Conservation (phyloP, 2,329 filamentous ascomycete species). For the Phyllosticta capitalensis region DNA sequence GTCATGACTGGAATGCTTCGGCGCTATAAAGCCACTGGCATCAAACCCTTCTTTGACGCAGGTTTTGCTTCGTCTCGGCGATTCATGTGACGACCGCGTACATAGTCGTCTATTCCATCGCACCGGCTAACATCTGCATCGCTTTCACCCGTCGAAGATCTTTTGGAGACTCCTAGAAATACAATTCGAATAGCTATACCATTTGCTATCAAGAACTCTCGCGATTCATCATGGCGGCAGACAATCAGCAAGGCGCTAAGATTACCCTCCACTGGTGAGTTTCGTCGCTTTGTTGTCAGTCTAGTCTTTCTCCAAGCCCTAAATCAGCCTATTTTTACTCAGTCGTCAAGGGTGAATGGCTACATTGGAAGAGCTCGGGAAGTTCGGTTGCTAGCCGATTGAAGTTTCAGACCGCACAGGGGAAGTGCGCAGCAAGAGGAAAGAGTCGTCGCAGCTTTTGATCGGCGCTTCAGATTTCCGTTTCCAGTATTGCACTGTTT, state of each 20-base stretch:
- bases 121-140: too few relatives aligned
- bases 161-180: too few relatives aligned
- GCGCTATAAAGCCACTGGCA: not conserved
- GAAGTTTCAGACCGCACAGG: too few relatives aligned
- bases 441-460: too few relatives aligned
- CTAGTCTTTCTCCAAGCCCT: not conserved
- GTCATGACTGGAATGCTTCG: not conserved
- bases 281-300: not conserved
- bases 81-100: not conserved
- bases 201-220: not conserved
- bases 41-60: not conserved
- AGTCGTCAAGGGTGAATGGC: not conserved
- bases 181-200: too few relatives aligned
- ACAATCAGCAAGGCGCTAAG: conserved; percentile 21
- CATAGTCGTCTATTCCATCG: too few relatives aligned
- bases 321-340: not conserved
- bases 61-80: not conserved
- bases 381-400: too few relatives aligned
- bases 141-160: too few relatives aligned
- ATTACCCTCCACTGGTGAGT: conserved; percentile 27
- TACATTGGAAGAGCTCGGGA: too few relatives aligned
- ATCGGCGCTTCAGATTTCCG: too few relatives aligned
- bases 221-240: conserved; percentile 11
- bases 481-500: too few relatives aligned
- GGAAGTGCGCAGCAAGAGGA: too few relatives aligned